These are phyloP conservation scores for Colletotrichum shisoi DNA, from an alignment of 2,329 filamentous ascomycete genomes.

Conservation along the genomic window DNA sequence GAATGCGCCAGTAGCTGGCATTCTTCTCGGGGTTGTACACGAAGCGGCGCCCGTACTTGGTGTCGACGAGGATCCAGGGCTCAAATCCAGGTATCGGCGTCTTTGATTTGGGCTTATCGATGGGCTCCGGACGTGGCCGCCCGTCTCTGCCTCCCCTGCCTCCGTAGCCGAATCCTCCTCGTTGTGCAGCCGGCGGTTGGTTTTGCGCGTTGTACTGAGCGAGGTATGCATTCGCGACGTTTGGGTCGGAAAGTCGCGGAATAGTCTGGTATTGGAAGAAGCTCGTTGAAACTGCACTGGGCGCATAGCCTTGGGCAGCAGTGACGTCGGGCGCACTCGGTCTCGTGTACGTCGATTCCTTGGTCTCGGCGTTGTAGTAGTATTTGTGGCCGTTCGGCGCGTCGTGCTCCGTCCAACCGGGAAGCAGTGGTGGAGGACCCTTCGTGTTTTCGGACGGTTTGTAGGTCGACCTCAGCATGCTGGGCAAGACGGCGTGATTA, in stretches of 20 bases:
- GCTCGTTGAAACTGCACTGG: conserved; percentile 47
- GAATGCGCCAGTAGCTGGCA: conserved; percentile 94
- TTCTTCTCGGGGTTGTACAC: conserved; percentile 88
- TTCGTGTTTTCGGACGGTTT: conserved; percentile 59
- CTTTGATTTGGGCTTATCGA: conserved; percentile 83
- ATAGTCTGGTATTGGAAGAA: conserved; percentile 55
- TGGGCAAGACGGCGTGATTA: not conserved
- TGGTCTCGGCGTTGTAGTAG: conserved; percentile 84
- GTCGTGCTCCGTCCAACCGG: conserved; percentile 93
- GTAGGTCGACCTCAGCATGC: conserved; percentile 82
- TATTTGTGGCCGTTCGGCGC: conserved; percentile 87
- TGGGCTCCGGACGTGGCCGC: conserved; percentile 70
- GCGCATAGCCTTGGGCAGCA: conserved; percentile 11
- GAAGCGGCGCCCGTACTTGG: conserved; percentile 87
- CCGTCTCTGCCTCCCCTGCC: conserved; percentile 62
- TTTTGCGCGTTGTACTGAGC: conserved; percentile 59
- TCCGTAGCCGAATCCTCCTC: conserved; percentile 55
- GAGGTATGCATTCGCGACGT: conserved; percentile 67
- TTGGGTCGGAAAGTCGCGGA: conserved; percentile 61
- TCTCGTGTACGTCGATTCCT: conserved; percentile 85
- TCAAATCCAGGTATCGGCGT: conserved; percentile 79
- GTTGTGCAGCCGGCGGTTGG: conserved; percentile 48
- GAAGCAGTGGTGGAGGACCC: conserved; percentile 67
- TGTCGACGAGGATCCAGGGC: conserved; percentile 92
- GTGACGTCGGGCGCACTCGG: conserved; percentile 58